A percentile compares a stretch with the other conserved stretches of the same genome.
phyloP scores from a whole-genome alignment of 2,329 filamentous ascomycete species.

The Chrysosphaeria jannelii region DNA sequence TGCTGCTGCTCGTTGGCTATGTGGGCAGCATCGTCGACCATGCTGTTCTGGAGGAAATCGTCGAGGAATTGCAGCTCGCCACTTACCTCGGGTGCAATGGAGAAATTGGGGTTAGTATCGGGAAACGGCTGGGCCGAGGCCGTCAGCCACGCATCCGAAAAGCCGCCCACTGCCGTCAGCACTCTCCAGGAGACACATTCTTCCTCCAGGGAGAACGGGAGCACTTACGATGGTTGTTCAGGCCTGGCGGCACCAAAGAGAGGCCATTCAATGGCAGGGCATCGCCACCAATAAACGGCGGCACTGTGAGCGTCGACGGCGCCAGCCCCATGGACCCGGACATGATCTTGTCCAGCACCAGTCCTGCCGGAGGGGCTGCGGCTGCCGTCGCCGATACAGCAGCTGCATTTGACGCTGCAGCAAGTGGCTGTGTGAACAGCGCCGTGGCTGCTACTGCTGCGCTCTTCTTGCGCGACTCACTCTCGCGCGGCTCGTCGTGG shows the following conservation, averaged over 20 bases:
- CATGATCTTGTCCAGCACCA: background rate
- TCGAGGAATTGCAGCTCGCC: conserved; percentile 93
- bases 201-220: conserved; percentile 1
- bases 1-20: conserved; percentile 32
- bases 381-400: too few species aligned
- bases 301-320: background rate
- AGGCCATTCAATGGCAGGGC: conserved; percentile 16
- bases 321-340: background rate
- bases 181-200: too few species aligned
- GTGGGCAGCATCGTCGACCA: conserved; percentile 56
- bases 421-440: background rate
- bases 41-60: conserved; percentile 78
- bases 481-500: conserved; percentile 85
- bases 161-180: conserved; percentile 54
- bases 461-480: conserved; percentile 53
- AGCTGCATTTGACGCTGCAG: background rate
- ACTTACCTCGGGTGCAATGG: conserved; percentile 75
- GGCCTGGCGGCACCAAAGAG: conserved; percentile 36
- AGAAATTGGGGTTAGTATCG: conserved; percentile 80
- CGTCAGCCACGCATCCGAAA: conserved; percentile 53
- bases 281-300: background rate
- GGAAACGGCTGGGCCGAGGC: conserved; percentile 69
- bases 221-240: conserved; percentile 11
- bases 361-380: too few species aligned
- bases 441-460: conserved; percentile 1